Percentiles rank a stretch among this genome's conserved stretches.
phyloP scores from a whole-genome alignment of 495 filamentous ascomycete genomes.

The Choiromyces venosus region DNA sequence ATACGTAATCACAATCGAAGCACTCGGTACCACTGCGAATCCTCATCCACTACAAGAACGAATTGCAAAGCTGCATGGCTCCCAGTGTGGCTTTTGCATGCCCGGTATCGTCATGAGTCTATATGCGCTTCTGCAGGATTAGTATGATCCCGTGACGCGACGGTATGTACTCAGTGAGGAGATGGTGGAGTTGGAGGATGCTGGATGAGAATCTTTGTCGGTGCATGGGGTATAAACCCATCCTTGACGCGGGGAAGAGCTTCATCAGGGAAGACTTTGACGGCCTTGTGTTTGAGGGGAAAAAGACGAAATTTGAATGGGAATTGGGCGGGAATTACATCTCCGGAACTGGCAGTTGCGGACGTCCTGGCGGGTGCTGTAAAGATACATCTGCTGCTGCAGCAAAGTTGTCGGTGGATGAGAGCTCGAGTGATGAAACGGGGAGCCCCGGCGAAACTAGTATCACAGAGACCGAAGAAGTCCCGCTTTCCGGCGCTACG shows the following conservation, averaged over 20 bases:
- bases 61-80: conserved; percentile 46
- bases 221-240: conserved; percentile 48
- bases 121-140: conserved; percentile 46
- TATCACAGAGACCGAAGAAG: conserved; percentile 18
- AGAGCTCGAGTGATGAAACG: conserved; percentile 23
- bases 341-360: conserved; percentile 34
- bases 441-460: conserved; percentile 16
- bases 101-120: conserved; percentile 48
- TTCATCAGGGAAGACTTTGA: conserved; percentile 50
- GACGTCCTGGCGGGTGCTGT: conserved; percentile 46
- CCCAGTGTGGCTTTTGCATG: conserved; percentile 47
- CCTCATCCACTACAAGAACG: conserved; percentile 47
- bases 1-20: conserved; percentile 47
- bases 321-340: conserved; percentile 22
- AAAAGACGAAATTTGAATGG: not conserved
- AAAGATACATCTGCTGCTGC: conserved; percentile 37
- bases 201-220: conserved; percentile 47
- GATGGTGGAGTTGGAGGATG: conserved; percentile 44
- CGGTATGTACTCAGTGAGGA: conserved; percentile 41
- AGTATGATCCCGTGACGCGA: conserved; percentile 42
- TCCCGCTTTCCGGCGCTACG: conserved; percentile 25
- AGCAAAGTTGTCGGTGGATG: conserved; percentile 8
- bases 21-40: conserved; percentile 43
- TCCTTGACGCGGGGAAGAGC: conserved; percentile 49
- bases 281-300: conserved; percentile 38